A percentile compares a stretch with the other conserved stretches of the same genome.
phyloP scores from a whole-genome alignment of 2,329 filamentous ascomycete genomes.

The Talaromyces marneffei region DNA sequence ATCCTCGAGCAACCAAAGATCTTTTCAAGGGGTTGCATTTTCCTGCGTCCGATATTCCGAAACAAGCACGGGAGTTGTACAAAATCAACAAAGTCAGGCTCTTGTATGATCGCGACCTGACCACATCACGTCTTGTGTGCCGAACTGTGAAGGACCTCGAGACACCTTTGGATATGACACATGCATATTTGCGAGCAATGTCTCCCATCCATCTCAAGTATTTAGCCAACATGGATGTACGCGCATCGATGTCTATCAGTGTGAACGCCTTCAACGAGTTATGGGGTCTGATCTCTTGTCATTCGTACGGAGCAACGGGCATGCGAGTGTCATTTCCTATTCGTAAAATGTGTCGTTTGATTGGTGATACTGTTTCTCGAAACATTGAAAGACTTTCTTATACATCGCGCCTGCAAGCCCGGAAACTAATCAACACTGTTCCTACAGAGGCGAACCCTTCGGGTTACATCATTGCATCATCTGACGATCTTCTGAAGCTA shows the following conservation, averaged over 20 bases:
- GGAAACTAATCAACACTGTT: constrained; percentile 81
- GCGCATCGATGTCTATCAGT: constrained; percentile 92
- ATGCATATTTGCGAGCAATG: constrained; percentile 80
- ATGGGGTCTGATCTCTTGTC: constrained; percentile 84
- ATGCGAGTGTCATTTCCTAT: constrained; percentile 93
- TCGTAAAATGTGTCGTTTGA: constrained; percentile 81
- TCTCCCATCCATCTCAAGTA: constrained; percentile 88
- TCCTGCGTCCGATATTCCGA: constrained; percentile 79
- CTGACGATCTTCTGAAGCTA: constrained; percentile 73
- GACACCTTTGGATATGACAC: constrained; percentile 71
- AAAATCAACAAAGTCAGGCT: constrained; percentile 84
- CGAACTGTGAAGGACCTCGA: constrained; percentile 68
- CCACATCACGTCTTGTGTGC: constrained; percentile 76
- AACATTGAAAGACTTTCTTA: constrained; percentile 87
- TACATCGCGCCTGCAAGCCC: constrained; percentile 73
- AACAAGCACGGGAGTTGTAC: constrained; percentile 81
- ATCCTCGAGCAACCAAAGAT: constrained; percentile 72
- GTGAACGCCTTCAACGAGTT: constrained; percentile 79
- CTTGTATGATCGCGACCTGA: constrained; percentile 75
- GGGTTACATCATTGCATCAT: constrained; percentile 84
- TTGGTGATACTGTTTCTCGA: constrained; percentile 77
- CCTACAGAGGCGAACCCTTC: constrained; percentile 76
- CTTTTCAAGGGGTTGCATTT: constrained; percentile 85
- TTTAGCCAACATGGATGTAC: constrained; percentile 78
- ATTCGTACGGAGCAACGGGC: constrained; percentile 68